Evolutionary conservation across 2,329 filamentous ascomycete species (phyloP), one percentile per base, ranked within the genome.

Genomic region (Fusarium pilosicola): DNA sequence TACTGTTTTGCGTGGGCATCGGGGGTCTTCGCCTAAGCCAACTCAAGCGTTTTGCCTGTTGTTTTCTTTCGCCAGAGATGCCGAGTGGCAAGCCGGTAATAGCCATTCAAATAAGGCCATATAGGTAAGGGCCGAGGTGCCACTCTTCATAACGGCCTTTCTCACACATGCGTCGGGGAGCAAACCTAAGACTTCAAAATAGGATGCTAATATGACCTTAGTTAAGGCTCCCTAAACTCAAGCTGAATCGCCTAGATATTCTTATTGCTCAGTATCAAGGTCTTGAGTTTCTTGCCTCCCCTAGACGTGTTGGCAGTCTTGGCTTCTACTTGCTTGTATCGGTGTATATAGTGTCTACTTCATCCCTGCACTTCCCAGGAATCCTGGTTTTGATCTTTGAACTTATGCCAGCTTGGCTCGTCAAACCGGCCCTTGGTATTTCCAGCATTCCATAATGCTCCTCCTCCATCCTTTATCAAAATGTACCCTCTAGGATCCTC

Each of bases 41-140:
- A 39, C 38, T 39, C 38, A 8, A 7, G 20, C 32, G 1, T 39
- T 39, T 39, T 3, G 38, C 7, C 7, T 39, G 38, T 5, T 18
- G 0, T 44, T 42, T 5, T 42, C 13, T 42, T 10, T n/a, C 41
- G 14, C 4, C 22, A 6, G 22, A 41, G 7, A 0, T n/a, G 0
- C 14, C 14, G n/a, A 44, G 15, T 44, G 4, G 6, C 4, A 18
- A 44, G 6, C 14, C 13, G 7, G 14, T 0, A n/a, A n/a, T 17
- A n/a, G 2, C 14, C 4, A 22, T n/a, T 41, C 20, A 13, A 41
- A 41, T 22, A 22, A 22, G 39, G 14, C 6, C 22, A 42, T 8
- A n/a, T 15, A 42, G 22, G 14, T 9, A 22, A 30, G 26, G 20
- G 7, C 20, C 45, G 3, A 5, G 13, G 7, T 48, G 5, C 11